Conservation (phyloP, 176 grass and related monocot species). For the Eragrostis nindensis region DNA sequence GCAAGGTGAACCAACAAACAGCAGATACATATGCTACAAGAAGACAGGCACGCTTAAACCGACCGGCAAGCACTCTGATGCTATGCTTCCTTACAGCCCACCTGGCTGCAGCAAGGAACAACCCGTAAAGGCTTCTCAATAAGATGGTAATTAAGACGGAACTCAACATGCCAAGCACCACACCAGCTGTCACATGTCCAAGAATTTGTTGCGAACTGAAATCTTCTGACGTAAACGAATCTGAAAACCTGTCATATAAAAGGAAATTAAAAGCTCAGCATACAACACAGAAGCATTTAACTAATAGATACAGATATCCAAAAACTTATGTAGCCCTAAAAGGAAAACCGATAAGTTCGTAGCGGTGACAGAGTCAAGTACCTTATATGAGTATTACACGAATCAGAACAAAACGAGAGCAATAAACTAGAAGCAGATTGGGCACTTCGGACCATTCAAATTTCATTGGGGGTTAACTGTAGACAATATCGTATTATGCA, state of each 20-base stretch:
- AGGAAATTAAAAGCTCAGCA: not conserved
- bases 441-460: conserved; percentile 11
- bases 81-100: conserved; percentile 48
- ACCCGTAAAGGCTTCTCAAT: conserved; percentile 49
- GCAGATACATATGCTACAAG: conserved; percentile 78
- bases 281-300: not conserved
- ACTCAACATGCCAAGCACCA: conserved; percentile 59
- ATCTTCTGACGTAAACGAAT: conserved; percentile 44
- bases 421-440: conserved; percentile 12
- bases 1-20: conserved; percentile 79
- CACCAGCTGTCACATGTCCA: conserved; percentile 45
- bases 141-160: conserved; percentile 46
- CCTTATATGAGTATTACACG: not conserved
- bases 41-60: conserved; percentile 60
- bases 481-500: not conserved
- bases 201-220: conserved; percentile 43
- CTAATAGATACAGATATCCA: not conserved
- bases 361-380: not conserved
- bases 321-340: not conserved
- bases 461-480: not conserved
- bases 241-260: conserved; percentile 56
- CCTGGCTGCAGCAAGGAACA: conserved; percentile 39
- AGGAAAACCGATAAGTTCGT: conserved; percentile 3
- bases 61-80: conserved; percentile 40
- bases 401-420: not conserved